A percentile compares a stretch with the other conserved stretches of the same genome.
These are phyloP conservation scores for Pholiota molesta DNA, from an alignment of 768 basidiomycete genomes.

Conservation along the genomic window DNA sequence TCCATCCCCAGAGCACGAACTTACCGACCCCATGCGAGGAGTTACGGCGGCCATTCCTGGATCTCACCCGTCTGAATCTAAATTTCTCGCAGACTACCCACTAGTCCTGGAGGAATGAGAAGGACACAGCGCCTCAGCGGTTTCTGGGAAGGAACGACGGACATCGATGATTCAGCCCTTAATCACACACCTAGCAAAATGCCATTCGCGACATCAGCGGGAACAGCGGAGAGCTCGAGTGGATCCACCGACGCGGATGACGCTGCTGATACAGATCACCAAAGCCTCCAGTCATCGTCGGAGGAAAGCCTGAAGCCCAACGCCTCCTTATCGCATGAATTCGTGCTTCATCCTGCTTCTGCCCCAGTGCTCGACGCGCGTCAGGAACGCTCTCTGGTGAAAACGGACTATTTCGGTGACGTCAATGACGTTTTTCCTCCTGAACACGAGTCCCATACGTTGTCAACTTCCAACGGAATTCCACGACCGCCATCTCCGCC, in stretches of 20 bases:
- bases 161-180: slow-evolving; percentile 43
- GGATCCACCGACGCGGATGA: not conserved
- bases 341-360: slow-evolving; percentile 17
- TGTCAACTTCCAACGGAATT: not conserved
- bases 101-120: slow-evolving; percentile 52
- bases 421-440: slow-evolving; percentile 2
- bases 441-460: slow-evolving; percentile 1
- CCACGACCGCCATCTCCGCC: slow-evolving; percentile 9
- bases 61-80: slow-evolving; percentile 43
- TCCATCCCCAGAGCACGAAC: slow-evolving; percentile 89
- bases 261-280: not conserved
- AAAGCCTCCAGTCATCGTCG: not conserved
- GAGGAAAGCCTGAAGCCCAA: not conserved
- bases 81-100: slow-evolving; percentile 29
- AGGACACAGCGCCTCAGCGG: slow-evolving; percentile 57
- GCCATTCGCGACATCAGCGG: not conserved
- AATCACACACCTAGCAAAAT: not conserved
- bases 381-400: slow-evolving; percentile 1
- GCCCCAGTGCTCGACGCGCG: slow-evolving; percentile 15
- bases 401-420: slow-evolving; percentile 28
- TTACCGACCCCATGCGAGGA: slow-evolving; percentile 88
- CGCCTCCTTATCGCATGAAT: not conserved
- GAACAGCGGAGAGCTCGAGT: not conserved
- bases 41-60: slow-evolving; percentile 69
- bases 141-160: slow-evolving; percentile 80